phyloP scores from a whole-genome alignment of 495 filamentous ascomycete genomes.

The Penicillium mononematosum region DNA sequence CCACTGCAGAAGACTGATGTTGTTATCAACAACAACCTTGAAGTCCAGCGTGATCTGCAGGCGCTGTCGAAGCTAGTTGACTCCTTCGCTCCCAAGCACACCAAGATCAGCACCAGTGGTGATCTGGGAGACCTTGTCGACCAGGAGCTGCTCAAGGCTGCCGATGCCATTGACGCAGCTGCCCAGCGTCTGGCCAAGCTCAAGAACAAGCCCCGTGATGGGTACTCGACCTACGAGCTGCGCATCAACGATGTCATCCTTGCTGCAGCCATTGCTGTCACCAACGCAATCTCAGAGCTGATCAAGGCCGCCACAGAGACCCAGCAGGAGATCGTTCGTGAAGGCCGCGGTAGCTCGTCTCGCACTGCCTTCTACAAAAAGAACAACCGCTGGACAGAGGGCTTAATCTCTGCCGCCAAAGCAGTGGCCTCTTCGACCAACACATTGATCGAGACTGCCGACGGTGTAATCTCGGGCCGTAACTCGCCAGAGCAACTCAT shows the following conservation, averaged over 20 bases:
- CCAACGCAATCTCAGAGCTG: conserved; percentile 91
- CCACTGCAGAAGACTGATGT: conserved; percentile 87
- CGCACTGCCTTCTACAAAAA: conserved; percentile 99
- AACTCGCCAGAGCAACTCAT: conserved; percentile 97
- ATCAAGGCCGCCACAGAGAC: conserved; percentile 94
- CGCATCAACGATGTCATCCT: conserved; percentile 92
- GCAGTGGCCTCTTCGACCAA: conserved; percentile 91
- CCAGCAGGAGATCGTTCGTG: conserved; percentile 96
- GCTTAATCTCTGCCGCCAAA: conserved; percentile 93
- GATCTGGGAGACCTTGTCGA: conserved; percentile 95
- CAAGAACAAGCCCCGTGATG: conserved; percentile 88
- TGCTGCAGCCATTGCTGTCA: conserved; percentile 91
- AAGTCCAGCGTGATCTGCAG: conserved; percentile 89
- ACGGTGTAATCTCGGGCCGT: conserved; percentile 86
- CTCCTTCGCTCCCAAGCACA: conserved; percentile 79
- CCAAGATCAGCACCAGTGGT: conserved; percentile 74
- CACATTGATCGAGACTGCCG: conserved; percentile 93
- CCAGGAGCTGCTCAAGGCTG: conserved; percentile 86
- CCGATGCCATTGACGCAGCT: conserved; percentile 90
- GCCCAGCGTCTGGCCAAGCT: conserved; percentile 84
- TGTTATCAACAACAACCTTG: conserved; percentile 93
- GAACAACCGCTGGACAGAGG: conserved; percentile 97
- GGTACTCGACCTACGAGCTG: conserved; percentile 95
- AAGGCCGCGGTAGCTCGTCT: conserved; percentile 84
- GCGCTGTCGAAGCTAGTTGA: conserved; percentile 89